These are phyloP conservation scores for Trifolium pratense DNA, from an alignment of 306 rosid species.

Conservation along the genomic window DNA sequence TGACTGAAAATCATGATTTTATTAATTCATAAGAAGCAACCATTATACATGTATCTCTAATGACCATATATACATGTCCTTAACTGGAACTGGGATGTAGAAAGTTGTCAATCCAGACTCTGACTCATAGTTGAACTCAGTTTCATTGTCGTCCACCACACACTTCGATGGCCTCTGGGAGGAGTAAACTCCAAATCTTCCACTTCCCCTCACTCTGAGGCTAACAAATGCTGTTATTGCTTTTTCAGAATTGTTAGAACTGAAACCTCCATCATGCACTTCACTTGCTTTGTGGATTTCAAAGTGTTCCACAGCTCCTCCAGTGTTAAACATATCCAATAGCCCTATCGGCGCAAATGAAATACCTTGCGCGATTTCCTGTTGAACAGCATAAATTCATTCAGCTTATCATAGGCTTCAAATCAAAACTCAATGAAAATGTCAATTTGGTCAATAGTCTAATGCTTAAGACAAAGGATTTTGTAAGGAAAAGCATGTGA, in stretches of 20 bases:
- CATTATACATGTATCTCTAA: slow-evolving; percentile 46
- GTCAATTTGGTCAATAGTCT: neutral
- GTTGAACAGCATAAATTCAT: neutral
- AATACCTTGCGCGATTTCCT: slow-evolving; percentile 20
- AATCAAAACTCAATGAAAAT: neutral
- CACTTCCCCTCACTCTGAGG: slow-evolving; percentile 23
- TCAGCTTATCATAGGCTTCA: slow-evolving; percentile 5
- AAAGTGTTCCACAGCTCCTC: slow-evolving; percentile 35
- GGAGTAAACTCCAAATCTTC: slow-evolving; percentile 20
- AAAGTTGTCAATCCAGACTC: slow-evolving; percentile 58
- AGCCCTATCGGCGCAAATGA: slow-evolving; percentile 30
- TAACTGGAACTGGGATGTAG: slow-evolving; percentile 47
- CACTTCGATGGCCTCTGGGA: slow-evolving; percentile 42
- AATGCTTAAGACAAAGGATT: neutral
- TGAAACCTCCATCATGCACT: neutral
- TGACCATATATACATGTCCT: slow-evolving; percentile 64
- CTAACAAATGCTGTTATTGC: neutral
- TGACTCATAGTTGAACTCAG: slow-evolving; percentile 48
- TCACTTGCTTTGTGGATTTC: neutral
- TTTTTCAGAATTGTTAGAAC: neutral
- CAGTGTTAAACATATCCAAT: slow-evolving; percentile 32
- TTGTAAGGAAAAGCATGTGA: too few relatives aligned
- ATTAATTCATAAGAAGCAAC: neutral
- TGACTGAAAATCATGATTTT: neutral
- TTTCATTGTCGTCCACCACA: slow-evolving; percentile 48